Evolutionary conservation across 176 grass and related monocot genomes (phyloP).

Genomic region (Tillandsia leiboldiana): DNA sequence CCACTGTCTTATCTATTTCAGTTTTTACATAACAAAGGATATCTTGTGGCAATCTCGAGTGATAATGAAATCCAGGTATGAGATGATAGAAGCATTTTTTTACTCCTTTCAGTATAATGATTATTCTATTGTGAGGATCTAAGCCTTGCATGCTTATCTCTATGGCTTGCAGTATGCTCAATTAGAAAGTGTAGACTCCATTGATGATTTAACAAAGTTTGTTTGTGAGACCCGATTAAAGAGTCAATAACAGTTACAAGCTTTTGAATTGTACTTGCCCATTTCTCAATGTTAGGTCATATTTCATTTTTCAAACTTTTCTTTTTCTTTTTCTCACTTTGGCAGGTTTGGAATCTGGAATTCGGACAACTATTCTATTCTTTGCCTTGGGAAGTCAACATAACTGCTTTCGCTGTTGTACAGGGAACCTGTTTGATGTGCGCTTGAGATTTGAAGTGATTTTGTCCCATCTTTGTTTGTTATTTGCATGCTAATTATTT

Average conservation of each 20-base stretch:
- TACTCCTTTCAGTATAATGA: background rate
- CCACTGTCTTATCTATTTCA: constrained; percentile 26
- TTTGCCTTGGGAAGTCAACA: constrained; percentile 61
- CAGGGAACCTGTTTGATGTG: constrained; percentile 70
- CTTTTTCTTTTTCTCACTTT: constrained; percentile 1
- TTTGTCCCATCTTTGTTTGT: constrained; percentile 9
- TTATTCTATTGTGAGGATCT: too few species aligned
- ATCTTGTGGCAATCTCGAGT: constrained; percentile 72
- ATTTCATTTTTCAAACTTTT: too few species aligned
- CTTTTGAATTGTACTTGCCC: too few species aligned
- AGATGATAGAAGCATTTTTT: background rate
- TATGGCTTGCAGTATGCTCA: too few species aligned
- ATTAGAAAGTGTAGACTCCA: too few species aligned
- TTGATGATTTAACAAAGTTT: too few species aligned
- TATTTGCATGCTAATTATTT: constrained; percentile 10
- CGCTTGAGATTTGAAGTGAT: constrained; percentile 21
- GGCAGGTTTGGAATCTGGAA: constrained; percentile 95
- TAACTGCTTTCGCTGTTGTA: constrained; percentile 91
- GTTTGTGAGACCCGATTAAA: too few species aligned
- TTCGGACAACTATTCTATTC: constrained; percentile 66
- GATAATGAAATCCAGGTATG: constrained; percentile 92
- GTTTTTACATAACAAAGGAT: constrained; percentile 86
- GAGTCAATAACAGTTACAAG: too few species aligned
- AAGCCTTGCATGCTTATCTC: too few species aligned
- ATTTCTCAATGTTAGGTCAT: too few species aligned